Evolutionary conservation across 2,329 filamentous ascomycete genomes (phyloP).

Genomic region (Aspergillus tanneri): DNA sequence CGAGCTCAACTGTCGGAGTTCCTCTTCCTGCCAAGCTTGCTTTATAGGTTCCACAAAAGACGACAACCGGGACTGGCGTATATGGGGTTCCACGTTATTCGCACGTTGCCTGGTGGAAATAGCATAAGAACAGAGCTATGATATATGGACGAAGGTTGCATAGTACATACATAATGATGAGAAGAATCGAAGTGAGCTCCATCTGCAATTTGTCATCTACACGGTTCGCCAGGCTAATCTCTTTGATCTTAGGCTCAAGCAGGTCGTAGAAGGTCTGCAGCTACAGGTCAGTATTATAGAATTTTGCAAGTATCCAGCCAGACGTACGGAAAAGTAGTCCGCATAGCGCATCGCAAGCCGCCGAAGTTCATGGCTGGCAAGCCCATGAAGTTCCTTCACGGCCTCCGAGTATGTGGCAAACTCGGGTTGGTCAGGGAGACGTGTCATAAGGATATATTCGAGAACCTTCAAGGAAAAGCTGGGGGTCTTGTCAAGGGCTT

Average conservation of each 20-base stretch:
- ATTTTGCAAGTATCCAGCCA: background rate
- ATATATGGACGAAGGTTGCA: too few relatives aligned
- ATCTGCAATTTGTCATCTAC: slow-evolving; percentile 79
- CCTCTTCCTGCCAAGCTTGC: slow-evolving; percentile 72
- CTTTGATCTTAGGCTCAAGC: slow-evolving; percentile 77
- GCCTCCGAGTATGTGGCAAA: slow-evolving; percentile 78
- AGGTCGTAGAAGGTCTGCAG: slow-evolving; percentile 76
- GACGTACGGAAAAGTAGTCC: slow-evolving; percentile 73
- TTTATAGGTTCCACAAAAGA: slow-evolving; percentile 81
- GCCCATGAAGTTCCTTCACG: slow-evolving; percentile 80
- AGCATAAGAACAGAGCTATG: slow-evolving; percentile 1
- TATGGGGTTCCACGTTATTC: slow-evolving; percentile 67
- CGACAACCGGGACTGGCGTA: slow-evolving; percentile 69
- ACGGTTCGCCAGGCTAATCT: slow-evolving; percentile 69
- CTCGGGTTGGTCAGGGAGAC: slow-evolving; percentile 69
- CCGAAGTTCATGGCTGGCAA: slow-evolving; percentile 84
- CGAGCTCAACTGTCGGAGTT: slow-evolving; percentile 66
- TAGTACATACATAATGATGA: slow-evolving; percentile 74
- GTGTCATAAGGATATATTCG: slow-evolving; percentile 84
- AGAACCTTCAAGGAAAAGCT: slow-evolving; percentile 84
- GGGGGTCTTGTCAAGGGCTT: slow-evolving; percentile 72
- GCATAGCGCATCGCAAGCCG: slow-evolving; percentile 87
- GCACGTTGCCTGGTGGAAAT: slow-evolving; percentile 67
- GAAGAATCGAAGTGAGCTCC: slow-evolving; percentile 84
- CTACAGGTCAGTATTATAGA: slow-evolving; percentile 24